phyloP scores from a whole-genome alignment of 805 yeast genomes.

The Blastobotrys chiropterorum region DNA sequence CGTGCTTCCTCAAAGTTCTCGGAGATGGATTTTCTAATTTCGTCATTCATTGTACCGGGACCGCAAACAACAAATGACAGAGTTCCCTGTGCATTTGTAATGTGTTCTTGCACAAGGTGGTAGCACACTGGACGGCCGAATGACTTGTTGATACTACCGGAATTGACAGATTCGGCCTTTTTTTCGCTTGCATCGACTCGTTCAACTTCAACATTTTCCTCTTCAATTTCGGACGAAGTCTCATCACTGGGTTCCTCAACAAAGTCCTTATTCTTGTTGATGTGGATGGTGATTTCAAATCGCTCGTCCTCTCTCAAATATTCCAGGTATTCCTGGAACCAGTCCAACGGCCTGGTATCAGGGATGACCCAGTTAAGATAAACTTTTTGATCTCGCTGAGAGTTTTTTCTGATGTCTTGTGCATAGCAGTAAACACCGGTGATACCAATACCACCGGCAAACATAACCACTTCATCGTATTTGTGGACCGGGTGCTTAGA shows the following conservation, averaged over 20 bases:
- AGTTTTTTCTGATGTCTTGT: slow-evolving; percentile 9
- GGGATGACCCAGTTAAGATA: slow-evolving; percentile 30
- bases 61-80: slow-evolving; percentile 59
- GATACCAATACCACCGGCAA: slow-evolving; percentile 75
- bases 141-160: neutral
- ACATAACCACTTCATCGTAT: slow-evolving; percentile 49
- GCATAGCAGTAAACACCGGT: slow-evolving; percentile 51
- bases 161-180: neutral
- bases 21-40: slow-evolving; percentile 43
- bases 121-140: neutral
- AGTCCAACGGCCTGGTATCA: slow-evolving; percentile 23
- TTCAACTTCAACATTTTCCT: neutral
- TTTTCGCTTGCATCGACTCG: neutral
- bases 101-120: neutral
- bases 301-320: slow-evolving; percentile 20
- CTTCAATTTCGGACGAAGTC: neutral
- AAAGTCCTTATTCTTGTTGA: slow-evolving; percentile 19
- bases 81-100: slow-evolving; percentile 33
- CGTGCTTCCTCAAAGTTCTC: slow-evolving; percentile 35
- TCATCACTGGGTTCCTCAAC: neutral
- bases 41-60: slow-evolving; percentile 53
- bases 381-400: slow-evolving; percentile 12
- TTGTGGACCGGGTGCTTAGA: slow-evolving; percentile 42
- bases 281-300: slow-evolving; percentile 30
- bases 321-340: slow-evolving; percentile 28